These are phyloP conservation scores for Phytophthora syringae DNA, from an alignment of 352 stramenopile genomes.

Conservation along the genomic window DNA sequence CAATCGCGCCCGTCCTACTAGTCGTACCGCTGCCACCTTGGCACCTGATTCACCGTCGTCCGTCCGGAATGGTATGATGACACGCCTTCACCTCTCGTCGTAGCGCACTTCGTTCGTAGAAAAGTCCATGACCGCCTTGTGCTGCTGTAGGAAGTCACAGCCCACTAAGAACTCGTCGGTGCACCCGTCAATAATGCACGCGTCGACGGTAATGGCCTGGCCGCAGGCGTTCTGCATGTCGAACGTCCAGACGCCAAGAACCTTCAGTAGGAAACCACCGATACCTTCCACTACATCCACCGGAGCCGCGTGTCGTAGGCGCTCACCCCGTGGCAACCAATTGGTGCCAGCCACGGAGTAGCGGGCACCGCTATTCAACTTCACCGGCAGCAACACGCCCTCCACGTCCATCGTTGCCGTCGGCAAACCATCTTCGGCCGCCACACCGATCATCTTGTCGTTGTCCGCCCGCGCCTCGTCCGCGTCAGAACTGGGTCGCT, in stretches of 20 bases:
- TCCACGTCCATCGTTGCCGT: not conserved
- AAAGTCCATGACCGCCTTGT: not conserved
- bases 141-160: not conserved
- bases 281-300: not conserved
- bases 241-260: not conserved
- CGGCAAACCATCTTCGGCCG: not conserved
- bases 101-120: not conserved
- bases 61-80: not conserved
- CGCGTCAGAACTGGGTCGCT: not conserved
- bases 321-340: not conserved
- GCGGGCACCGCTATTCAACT: not conserved
- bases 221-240: not conserved
- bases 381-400: not conserved
- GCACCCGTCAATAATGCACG: not conserved
- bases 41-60: not conserved
- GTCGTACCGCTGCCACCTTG: not conserved
- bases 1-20: not conserved
- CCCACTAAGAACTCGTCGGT: too few relatives aligned
- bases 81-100: not conserved
- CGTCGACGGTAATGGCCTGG: not conserved
- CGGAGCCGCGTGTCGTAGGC: too few relatives aligned
- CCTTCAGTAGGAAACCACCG: not conserved
- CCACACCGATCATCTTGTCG: not conserved
- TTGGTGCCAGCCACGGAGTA: not conserved
- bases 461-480: not conserved